Evolutionary conservation across 352 stramenopile genomes (phyloP).

Genomic region (Phytophthora parvispora): DNA sequence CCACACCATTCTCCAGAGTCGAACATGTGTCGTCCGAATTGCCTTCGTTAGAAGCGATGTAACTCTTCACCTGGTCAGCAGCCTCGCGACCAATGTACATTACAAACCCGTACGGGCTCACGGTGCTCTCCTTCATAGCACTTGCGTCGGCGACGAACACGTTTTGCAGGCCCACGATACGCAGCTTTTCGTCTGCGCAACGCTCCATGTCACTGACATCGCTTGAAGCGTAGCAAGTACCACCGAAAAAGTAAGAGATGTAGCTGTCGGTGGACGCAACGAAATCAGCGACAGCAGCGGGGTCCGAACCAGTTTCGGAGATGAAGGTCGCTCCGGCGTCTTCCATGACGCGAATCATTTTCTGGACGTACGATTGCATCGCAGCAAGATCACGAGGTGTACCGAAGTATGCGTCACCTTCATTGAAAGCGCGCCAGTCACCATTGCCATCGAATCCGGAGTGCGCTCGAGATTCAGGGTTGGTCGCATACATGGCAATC

Average conservation of each 20-base stretch:
- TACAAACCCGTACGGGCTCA: conserved; percentile 78
- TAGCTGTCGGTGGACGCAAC: conserved; percentile 42
- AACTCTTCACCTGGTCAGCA: conserved; percentile 49
- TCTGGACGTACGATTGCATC: conserved; percentile 58
- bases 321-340: conserved; percentile 58
- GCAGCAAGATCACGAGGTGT: conserved; percentile 63
- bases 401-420: conserved; percentile 47
- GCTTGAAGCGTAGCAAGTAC: conserved; percentile 69
- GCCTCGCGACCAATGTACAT: conserved; percentile 78
- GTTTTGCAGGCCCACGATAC: conserved; percentile 65
- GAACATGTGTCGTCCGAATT: conserved; percentile 26
- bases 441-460: conserved; percentile 54
- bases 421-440: conserved; percentile 50
- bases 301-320: conserved; percentile 29
- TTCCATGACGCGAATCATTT: conserved; percentile 49
- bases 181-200: conserved; percentile 66
- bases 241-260: conserved; percentile 76
- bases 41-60: conserved; percentile 26
- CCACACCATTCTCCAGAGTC: conserved; percentile 41
- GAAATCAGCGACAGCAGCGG: conserved; percentile 44
- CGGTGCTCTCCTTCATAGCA: conserved; percentile 67
- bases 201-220: conserved; percentile 55
- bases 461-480: conserved; percentile 56
- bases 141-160: conserved; percentile 70
- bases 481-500: conserved; percentile 67